Base-by-base conservation (phyloP, 208 protist species). In the Wallacemonas sp. region DNA sequence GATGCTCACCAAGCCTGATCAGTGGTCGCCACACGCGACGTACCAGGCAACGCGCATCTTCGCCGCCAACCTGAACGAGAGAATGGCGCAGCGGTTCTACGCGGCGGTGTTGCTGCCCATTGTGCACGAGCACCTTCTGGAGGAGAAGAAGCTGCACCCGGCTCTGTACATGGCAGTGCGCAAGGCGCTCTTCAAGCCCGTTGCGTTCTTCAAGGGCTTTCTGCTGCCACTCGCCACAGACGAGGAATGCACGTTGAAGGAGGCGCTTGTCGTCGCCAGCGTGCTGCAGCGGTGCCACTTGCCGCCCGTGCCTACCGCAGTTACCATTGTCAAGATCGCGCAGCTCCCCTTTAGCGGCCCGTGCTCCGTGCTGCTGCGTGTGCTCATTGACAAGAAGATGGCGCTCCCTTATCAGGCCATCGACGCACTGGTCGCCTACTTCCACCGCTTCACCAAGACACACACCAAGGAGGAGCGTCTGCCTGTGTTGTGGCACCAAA, bases 191-290 rank as follows among this genome's bases (percentile, higher is more conserved):
- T 99, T 97, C 79, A 99, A 99, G 85, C 98, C 98, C 5, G 85
- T 94, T 5, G 98, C 98, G 19, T 99, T 99, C 75, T 99, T 98
- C 83, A 99, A 99, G 65, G 99, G 98, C 8, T 96, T 99, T 52
- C 67, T 99, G 27, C 81, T 99, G 13, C 99, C 99, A 3, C 81
- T 99, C 2, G 95, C 91, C 19, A 91, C 97, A 50, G 87, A 94
- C 54, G 83, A 96, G 50, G 85, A 97, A 66, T 98, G 93, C 75
- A 98, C 96, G 34, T 77, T 99, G 52, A 85, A 92, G 17, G 97
- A 99, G 76, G 96, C 98, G 12, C 78, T 95, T 10, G 96, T 99
- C 29, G 76, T 99, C 33, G 90, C 94, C 2, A 93, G 84, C 65
- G 78, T 99, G 34, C 68, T 99, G 48, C 81, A 94, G 63, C 97